These are phyloP conservation scores for Purpureocillium takamizusanense DNA, from an alignment of 2,329 filamentous ascomycete genomes.

Conservation along the genomic window DNA sequence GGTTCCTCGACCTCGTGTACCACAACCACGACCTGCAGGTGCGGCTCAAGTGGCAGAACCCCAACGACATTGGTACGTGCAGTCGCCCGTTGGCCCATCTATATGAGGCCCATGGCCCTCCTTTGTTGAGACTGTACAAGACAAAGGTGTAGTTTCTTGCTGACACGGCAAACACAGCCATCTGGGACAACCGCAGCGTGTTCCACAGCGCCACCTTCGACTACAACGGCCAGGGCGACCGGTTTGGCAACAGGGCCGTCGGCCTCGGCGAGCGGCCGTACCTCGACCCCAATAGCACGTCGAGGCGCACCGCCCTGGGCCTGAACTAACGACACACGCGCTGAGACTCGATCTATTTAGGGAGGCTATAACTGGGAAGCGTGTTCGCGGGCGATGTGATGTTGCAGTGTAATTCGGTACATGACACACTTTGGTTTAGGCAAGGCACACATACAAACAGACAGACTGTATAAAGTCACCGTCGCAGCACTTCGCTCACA, in stretches of 20 bases:
- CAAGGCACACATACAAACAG: too few relatives aligned
- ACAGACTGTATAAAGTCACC: too few relatives aligned
- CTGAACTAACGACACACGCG: background rate
- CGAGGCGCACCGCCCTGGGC: conserved; percentile 7
- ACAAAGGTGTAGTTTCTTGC: background rate
- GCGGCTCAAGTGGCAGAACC: conserved; percentile 31
- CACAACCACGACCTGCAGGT: conserved; percentile 51
- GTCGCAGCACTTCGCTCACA: conserved; percentile 7
- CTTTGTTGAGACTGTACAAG: too few relatives aligned
- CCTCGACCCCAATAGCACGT: conserved; percentile 34
- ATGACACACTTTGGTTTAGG: too few relatives aligned
- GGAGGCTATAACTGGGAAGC: background rate
- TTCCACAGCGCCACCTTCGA: conserved; percentile 47
- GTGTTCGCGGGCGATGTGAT: too few relatives aligned
- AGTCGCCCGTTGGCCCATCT: too few relatives aligned
- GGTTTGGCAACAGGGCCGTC: conserved; percentile 39
- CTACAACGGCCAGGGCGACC: conserved; percentile 36
- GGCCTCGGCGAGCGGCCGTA: conserved; percentile 46
- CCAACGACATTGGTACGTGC: conserved; percentile 30
- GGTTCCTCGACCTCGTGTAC: conserved; percentile 40
- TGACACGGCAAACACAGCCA: conserved; percentile 24
- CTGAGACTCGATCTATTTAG: too few relatives aligned
- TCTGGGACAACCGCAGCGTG: conserved; percentile 50
- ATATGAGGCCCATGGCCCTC: too few relatives aligned
- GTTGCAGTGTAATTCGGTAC: too few relatives aligned